Base-by-base conservation (phyloP, 2,329 filamentous ascomycete genomes). In the Phoma sp. region DNA sequence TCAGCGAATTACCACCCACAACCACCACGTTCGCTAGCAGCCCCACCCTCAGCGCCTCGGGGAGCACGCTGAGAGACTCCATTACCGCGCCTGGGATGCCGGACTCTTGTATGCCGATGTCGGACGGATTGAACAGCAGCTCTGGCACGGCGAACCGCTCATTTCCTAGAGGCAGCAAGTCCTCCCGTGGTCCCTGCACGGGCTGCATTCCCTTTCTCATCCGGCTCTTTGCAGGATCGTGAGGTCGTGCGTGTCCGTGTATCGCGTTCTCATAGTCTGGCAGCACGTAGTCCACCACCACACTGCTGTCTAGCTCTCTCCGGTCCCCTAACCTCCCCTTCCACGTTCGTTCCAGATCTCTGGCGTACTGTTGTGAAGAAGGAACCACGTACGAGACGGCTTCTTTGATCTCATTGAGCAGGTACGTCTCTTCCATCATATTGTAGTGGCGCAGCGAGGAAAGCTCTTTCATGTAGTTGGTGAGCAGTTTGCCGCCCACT, bases 381-480 rank as follows among this genome's bases (percentile, higher is more conserved):
- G 85, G 78, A 2, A 90, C 89, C 10, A 97, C 87, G 66, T 90
- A 98, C 71, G 91, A 96, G 0, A 90, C 87, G 4, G 88, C 84
- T 73, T 99, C 95, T 72, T 99, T 99, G 76, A 98, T 93, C 74
- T 97, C 91, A 68, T 96, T 96, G 72, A 97, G 92, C 45, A 98
- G 88, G 74, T 96, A 88, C 0, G 90, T 89, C 67, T 99, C 95
- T 74, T 96, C 93, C 59, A 95, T 87, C 86, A 99, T 93, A 73
- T 97, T 94, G 75, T 96, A 96, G 70, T 97, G 92, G 6, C 95
- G 88, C 13, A 96, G 83, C 1, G 93, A 97, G 17, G 98, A 86
- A 15, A 96, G 83, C 52, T 95, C 90, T 43, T 95, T 94, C 31
- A 99, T 82, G 72, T 96, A 90, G 73, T 98, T 98, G 21, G 94